Conservation (phyloP, 2,329 filamentous ascomycete species). For the Monilinia fructicola region DNA sequence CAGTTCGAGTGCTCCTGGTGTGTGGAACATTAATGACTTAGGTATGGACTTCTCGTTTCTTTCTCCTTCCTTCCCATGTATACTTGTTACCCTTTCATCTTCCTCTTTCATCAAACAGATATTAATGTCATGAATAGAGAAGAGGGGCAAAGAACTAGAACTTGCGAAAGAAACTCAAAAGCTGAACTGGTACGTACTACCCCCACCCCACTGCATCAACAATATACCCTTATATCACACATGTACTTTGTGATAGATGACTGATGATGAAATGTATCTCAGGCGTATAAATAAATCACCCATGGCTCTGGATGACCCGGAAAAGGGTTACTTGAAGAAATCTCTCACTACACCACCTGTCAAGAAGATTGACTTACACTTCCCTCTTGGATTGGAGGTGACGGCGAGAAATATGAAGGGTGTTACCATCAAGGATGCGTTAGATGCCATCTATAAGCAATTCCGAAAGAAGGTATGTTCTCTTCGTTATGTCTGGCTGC, state of each 20-base stretch:
- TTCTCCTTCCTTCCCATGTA: not conserved
- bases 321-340: conserved; percentile 69
- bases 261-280: conserved; percentile 27
- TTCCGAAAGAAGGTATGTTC: conserved; percentile 88
- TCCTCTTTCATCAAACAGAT: not conserved
- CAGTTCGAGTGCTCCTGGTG: conserved; percentile 71
- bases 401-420: conserved; percentile 89
- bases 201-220: not conserved
- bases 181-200: conserved; percentile 72
- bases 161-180: conserved; percentile 82
- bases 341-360: conserved; percentile 76
- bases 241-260: not conserved
- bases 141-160: conserved; percentile 67
- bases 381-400: conserved; percentile 83
- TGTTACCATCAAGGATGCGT: conserved; percentile 93
- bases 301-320: conserved; percentile 74
- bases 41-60: conserved; percentile 54
- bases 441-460: conserved; percentile 93
- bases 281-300: conserved; percentile 96
- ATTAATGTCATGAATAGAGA: conserved; percentile 53
- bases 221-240: not conserved
- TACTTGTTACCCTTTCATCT: not conserved
- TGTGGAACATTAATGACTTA: conserved; percentile 82
- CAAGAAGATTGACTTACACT: conserved; percentile 92
- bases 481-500: too few species aligned